Percentiles rank a stretch among this genome's conserved stretches.
Conservation (phyloP, 2,329 filamentous ascomycete species). For the Trichophyton mentagrophytes region DNA sequence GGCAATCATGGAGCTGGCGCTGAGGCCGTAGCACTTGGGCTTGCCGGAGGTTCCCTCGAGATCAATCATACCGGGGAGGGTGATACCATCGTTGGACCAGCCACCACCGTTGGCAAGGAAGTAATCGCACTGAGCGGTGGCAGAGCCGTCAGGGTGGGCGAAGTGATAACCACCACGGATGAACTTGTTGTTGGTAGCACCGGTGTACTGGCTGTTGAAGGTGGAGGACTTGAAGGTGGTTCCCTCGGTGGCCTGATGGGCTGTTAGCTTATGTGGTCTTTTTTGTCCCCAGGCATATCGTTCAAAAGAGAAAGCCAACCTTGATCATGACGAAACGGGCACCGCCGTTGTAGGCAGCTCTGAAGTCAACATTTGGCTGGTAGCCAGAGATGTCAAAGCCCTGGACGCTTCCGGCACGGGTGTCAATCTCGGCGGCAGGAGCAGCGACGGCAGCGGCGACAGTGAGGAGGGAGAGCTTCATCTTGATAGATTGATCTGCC, state of each 20-base stretch:
- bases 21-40: constrained; percentile 36
- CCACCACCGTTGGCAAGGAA: constrained; percentile 43
- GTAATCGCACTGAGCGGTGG: constrained; percentile 38
- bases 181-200: constrained; percentile 40
- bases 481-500: neutral
- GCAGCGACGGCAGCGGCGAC: neutral
- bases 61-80: constrained; percentile 46
- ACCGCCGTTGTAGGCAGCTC: constrained; percentile 26
- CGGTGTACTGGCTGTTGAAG: constrained; percentile 40
- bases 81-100: constrained; percentile 42
- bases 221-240: constrained; percentile 33
- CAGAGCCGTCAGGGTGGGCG: constrained; percentile 37
- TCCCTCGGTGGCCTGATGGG: constrained; percentile 40
- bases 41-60: constrained; percentile 36
- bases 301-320: constrained; percentile 16
- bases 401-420: neutral
- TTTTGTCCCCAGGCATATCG: neutral
- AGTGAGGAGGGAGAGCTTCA: constrained; percentile 3
- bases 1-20: constrained; percentile 34
- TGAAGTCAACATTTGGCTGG: constrained; percentile 30
- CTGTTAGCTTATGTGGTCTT: neutral
- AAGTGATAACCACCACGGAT: constrained; percentile 48
- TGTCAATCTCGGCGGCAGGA: neutral
- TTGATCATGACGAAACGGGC: constrained; percentile 38
- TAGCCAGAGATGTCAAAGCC: constrained; percentile 36